Conservation (phyloP, 2,329 filamentous ascomycete genomes). For the Aspergillus nomiae region DNA sequence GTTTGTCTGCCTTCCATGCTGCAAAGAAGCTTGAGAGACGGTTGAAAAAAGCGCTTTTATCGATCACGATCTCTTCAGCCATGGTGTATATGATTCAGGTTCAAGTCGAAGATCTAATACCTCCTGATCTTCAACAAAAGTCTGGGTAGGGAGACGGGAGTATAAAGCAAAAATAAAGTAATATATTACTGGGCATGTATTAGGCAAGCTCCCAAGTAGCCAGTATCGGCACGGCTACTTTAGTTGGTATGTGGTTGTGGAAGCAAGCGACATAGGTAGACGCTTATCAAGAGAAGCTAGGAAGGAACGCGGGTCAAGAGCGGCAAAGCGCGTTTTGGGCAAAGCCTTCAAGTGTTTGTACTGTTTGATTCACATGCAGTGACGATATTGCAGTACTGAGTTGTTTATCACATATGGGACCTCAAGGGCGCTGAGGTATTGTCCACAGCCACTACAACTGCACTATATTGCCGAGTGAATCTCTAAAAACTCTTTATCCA, state of each 20-base stretch:
- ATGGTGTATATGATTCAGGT: conserved; percentile 42
- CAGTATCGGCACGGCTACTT: neutral
- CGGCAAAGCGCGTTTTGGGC: conserved; percentile 4
- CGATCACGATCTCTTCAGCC: conserved; percentile 88
- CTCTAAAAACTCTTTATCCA: neutral
- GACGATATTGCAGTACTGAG: neutral
- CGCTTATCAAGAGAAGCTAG: neutral
- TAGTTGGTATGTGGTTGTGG: neutral
- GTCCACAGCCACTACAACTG: neutral
- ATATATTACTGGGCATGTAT: neutral
- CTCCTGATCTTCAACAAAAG: neutral
- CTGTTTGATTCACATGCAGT: neutral
- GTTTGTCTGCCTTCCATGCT: conserved; percentile 96
- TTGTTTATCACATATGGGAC: neutral
- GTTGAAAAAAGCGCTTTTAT: conserved; percentile 90
- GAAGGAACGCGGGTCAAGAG: conserved; percentile 1
- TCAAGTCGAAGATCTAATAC: conserved; percentile 10
- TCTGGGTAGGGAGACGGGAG: neutral
- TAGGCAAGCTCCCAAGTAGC: neutral
- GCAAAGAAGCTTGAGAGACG: conserved; percentile 83
- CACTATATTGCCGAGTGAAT: neutral
- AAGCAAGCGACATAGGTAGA: neutral
- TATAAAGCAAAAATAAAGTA: no score
- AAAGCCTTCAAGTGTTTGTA: conserved; percentile 2
- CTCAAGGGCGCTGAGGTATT: neutral